These are phyloP conservation scores for Triangularia setosa DNA, from an alignment of 2,329 filamentous ascomycete species.

Conservation along the genomic window DNA sequence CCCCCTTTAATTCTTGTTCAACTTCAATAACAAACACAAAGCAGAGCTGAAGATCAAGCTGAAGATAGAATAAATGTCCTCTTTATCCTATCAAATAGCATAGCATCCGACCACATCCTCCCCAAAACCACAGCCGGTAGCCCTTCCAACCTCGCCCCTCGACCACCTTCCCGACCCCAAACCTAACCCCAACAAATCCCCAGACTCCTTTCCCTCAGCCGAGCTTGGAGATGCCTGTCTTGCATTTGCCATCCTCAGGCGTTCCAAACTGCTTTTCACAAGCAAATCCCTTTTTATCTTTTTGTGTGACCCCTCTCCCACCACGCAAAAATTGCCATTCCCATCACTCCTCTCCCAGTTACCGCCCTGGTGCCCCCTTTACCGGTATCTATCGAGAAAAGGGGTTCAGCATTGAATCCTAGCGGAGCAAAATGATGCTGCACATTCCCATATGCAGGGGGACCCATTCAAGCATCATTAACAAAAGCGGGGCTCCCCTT, in stretches of 20 bases:
- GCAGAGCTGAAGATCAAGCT: neutral
- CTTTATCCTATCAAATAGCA: neutral
- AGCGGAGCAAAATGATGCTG: neutral
- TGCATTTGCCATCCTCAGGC: conserved; percentile 1
- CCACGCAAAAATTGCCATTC: too few relatives aligned
- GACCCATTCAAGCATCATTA: neutral
- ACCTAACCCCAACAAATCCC: neutral
- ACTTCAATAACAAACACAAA: neutral
- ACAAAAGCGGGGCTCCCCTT: neutral
- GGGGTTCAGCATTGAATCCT: neutral
- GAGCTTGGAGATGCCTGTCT: conserved; percentile 4
- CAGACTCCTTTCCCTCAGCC: neutral
- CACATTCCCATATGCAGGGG: neutral
- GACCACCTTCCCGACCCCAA: neutral
- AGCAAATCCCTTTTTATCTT: neutral
- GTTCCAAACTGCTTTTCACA: neutral
- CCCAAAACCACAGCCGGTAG: neutral
- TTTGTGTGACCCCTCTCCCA: too few relatives aligned
- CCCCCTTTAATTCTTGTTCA: neutral
- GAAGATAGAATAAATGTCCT: neutral
- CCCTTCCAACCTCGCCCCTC: neutral
- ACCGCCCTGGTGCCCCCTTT: too few relatives aligned
- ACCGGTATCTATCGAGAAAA: neutral
- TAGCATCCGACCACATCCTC: neutral
- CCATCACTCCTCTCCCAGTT: too few relatives aligned